phyloP scores from a whole-genome alignment of 129 eudicot species.

The Flaveria ramosissima region DNA sequence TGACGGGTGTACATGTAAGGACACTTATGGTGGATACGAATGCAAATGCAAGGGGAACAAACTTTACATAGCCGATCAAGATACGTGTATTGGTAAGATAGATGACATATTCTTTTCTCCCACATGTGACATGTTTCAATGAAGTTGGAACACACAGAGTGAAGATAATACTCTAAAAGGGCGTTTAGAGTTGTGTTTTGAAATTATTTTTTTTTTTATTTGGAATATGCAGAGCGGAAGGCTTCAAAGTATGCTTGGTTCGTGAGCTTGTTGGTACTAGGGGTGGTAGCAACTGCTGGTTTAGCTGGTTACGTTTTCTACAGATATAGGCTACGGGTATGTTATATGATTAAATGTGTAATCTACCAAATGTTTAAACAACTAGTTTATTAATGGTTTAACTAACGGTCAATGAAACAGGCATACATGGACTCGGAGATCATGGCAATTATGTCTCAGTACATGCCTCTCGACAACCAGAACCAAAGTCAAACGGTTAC shows the following conservation, averaged over 20 bases:
- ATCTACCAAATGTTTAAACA: background rate
- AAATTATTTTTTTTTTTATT: background rate
- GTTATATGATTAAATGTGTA: conserved; percentile 36
- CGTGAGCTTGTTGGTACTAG: conserved; percentile 53
- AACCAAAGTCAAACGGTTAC: conserved; percentile 62
- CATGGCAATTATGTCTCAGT: conserved; percentile 97
- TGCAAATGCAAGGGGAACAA: conserved; percentile 78
- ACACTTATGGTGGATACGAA: conserved; percentile 83
- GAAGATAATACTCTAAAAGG: too few relatives aligned
- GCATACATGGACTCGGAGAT: conserved; percentile 96
- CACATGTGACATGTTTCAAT: too few relatives aligned
- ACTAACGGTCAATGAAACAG: conserved; percentile 34
- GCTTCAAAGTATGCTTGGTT: conserved; percentile 60
- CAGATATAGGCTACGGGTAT: conserved; percentile 90
- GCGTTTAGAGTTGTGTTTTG: too few relatives aligned
- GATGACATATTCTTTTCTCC: background rate
- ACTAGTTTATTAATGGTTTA: background rate
- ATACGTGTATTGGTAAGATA: conserved; percentile 79
- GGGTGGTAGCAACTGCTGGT: conserved; percentile 55
- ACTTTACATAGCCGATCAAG: conserved; percentile 81
- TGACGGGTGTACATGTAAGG: conserved; percentile 76
- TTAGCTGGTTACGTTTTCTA: conserved; percentile 83
- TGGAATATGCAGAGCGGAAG: conserved; percentile 52
- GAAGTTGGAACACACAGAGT: too few relatives aligned
- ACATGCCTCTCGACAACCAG: conserved; percentile 92